Base-by-base conservation (phyloP, 345 rosid genomes). In the Moricandia arvensis region DNA sequence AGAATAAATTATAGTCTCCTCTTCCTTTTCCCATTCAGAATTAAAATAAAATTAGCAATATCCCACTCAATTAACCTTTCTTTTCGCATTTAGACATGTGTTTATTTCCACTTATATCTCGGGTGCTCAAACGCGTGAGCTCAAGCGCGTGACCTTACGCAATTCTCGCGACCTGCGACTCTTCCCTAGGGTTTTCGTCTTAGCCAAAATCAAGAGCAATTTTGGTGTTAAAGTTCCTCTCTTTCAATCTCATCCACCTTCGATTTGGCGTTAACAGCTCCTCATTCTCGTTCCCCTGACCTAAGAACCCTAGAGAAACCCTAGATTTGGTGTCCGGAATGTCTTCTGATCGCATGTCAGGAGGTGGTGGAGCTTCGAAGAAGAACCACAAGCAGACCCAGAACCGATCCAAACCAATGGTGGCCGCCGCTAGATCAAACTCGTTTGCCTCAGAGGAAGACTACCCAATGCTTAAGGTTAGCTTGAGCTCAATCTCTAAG, bases 301-400 rank as follows among this genome's bases (percentile, higher is more conserved):
- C 60, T 2, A 54, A 24, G 18, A 69, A 15, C 61, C 61, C 37
- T 57, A 71, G 65, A 64, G 49, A 64, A 77, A 64, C 66, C 66
- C 71, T 65, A 37, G 2, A 35, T 76, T 21, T 21, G 24, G 24
- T 21, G 24, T 21, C 0, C 49, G 66, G 45, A 59, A 78, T 78
- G 81, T 73, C 81, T 49, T 72, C 69, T 27, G 69, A 73, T 11
- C 73, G 62, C 29, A 54, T 71, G 12, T 27, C 53, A 71, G 74
- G 78, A 34, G 69, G 72, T 26, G 81, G 73, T 35, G 81, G 69
- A 37, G 81, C 69, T 66, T 78, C 81, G 30, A 78, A 59, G 69
- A 11, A 72, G 74, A 72, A 72, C 2, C 24, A 21, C 38, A 73
- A 68, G 29, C 41, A 12, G 6, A 69, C 8, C 60, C 61, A 65